Percentiles rank a stretch among this genome's conserved stretches.
These are phyloP conservation scores for Talaromyces sp. DNA, from an alignment of 2,329 filamentous ascomycete species.

Conservation along the genomic window DNA sequence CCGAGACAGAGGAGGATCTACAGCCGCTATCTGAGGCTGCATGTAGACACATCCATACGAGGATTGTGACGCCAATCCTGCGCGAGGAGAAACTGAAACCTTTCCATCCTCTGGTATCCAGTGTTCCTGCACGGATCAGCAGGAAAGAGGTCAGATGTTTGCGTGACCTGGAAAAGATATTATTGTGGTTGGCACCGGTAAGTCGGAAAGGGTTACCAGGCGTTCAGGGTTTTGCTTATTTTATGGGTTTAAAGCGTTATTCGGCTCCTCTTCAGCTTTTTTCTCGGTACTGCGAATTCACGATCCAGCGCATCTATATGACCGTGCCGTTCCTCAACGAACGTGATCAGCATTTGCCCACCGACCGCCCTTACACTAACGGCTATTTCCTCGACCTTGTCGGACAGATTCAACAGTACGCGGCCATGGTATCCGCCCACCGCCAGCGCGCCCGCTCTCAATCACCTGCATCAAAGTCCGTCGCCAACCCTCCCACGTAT, in stretches of 20 bases:
- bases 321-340: slow-evolving; percentile 82
- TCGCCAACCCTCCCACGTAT: slow-evolving; percentile 35
- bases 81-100: slow-evolving; percentile 66
- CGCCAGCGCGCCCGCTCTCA: slow-evolving; percentile 58
- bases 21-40: slow-evolving; percentile 63
- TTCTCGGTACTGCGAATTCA: slow-evolving; percentile 69
- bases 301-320: slow-evolving; percentile 82
- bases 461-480: slow-evolving; percentile 45
- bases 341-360: slow-evolving; percentile 74
- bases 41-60: slow-evolving; percentile 70
- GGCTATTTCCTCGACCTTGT: slow-evolving; percentile 96
- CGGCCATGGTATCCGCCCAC: slow-evolving; percentile 70
- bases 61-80: slow-evolving; percentile 72
- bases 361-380: slow-evolving; percentile 87
- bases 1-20: slow-evolving; percentile 36
- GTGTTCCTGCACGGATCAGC: slow-evolving; percentile 72
- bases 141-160: slow-evolving; percentile 84
- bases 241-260: slow-evolving; percentile 63
- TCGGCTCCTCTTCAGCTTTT: slow-evolving; percentile 21
- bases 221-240: slow-evolving; percentile 63
- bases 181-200: slow-evolving; percentile 88
- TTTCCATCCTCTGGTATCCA: slow-evolving; percentile 73
- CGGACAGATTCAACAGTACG: slow-evolving; percentile 88
- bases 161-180: slow-evolving; percentile 87
- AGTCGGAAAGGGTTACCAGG: slow-evolving; percentile 60